These are phyloP conservation scores for Pelargonium citronellum DNA, from an alignment of 441 rosid species.

Conservation along the genomic window DNA sequence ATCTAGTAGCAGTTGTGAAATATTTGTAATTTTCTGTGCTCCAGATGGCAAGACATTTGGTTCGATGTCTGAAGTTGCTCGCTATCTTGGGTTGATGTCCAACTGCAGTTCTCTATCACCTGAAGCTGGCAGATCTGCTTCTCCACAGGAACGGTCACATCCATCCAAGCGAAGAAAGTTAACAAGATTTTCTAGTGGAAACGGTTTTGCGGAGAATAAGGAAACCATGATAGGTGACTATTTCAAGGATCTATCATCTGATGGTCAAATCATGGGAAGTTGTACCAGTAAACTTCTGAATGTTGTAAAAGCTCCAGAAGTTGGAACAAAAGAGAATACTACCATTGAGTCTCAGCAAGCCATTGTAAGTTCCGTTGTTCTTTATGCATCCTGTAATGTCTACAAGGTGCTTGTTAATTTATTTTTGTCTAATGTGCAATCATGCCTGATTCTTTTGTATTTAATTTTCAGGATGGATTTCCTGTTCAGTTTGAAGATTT, in stretches of 20 bases:
- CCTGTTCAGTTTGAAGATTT: slow-evolving; percentile 94
- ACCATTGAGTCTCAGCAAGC: slow-evolving; percentile 33
- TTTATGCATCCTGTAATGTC: slow-evolving; percentile 1
- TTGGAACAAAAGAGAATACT: slow-evolving; percentile 34
- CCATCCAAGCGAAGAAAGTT: slow-evolving; percentile 57
- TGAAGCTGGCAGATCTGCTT: slow-evolving; percentile 41
- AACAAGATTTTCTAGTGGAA: slow-evolving; percentile 34
- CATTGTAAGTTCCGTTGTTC: slow-evolving; percentile 44
- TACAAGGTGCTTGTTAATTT: slow-evolving; percentile 13
- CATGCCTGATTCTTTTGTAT: slow-evolving; percentile 23
- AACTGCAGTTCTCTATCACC: slow-evolving; percentile 39
- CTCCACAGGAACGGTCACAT: slow-evolving; percentile 48
- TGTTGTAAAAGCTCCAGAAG: slow-evolving; percentile 35
- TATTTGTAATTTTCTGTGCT: slow-evolving; percentile 58
- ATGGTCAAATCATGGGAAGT: slow-evolving; percentile 35
- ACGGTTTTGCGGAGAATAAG: slow-evolving; percentile 53
- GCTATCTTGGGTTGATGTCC: slow-evolving; percentile 63
- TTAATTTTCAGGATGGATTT: slow-evolving; percentile 61
- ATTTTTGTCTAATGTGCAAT: slow-evolving; percentile 7
- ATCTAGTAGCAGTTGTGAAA: slow-evolving; percentile 41
- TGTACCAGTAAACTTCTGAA: slow-evolving; percentile 30
- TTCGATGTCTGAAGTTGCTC: slow-evolving; percentile 75
- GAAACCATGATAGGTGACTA: slow-evolving; percentile 35
- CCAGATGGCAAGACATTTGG: slow-evolving; percentile 80
- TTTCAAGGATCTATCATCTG: slow-evolving; percentile 36